Evolutionary conservation across 768 basidiomycete species (phyloP).

Genomic region (Xerocomellus amylosporus): DNA sequence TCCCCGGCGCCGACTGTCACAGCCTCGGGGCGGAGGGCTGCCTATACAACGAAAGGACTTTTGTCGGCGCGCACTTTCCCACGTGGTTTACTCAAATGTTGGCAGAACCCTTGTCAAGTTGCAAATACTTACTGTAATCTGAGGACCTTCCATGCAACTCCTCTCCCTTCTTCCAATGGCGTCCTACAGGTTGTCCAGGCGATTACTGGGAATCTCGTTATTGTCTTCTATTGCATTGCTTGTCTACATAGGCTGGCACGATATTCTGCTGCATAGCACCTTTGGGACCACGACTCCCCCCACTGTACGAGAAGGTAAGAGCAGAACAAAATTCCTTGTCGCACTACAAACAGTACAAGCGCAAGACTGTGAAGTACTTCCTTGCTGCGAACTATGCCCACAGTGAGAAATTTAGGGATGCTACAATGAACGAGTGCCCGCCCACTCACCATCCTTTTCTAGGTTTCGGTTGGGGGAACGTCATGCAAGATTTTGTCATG

Average conservation of each 20-base stretch:
- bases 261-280: background rate
- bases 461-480: conserved; percentile 42
- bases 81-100: too few relatives aligned
- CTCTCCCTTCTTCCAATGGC: conserved; percentile 13
- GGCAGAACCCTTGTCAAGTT: too few relatives aligned
- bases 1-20: too few relatives aligned
- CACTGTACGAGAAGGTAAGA: conserved; percentile 40
- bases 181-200: conserved; percentile 23
- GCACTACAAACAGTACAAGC: conserved; percentile 40
- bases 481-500: conserved; percentile 41
- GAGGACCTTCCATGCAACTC: background rate
- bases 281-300: conserved; percentile 29
- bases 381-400: conserved; percentile 46
- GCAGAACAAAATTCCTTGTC: conserved; percentile 39
- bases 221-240: conserved; percentile 11
- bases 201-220: conserved; percentile 11
- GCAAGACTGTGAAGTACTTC: conserved; percentile 41
- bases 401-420: conserved; percentile 25
- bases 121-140: too few relatives aligned
- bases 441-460: background rate
- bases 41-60: too few relatives aligned
- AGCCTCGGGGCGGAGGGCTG: too few relatives aligned
- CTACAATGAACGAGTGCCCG: background rate
- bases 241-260: conserved; percentile 8
- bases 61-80: too few relatives aligned